Conservation (phyloP, 2,329 filamentous ascomycete genomes). For the Calonectria hongkongensis region DNA sequence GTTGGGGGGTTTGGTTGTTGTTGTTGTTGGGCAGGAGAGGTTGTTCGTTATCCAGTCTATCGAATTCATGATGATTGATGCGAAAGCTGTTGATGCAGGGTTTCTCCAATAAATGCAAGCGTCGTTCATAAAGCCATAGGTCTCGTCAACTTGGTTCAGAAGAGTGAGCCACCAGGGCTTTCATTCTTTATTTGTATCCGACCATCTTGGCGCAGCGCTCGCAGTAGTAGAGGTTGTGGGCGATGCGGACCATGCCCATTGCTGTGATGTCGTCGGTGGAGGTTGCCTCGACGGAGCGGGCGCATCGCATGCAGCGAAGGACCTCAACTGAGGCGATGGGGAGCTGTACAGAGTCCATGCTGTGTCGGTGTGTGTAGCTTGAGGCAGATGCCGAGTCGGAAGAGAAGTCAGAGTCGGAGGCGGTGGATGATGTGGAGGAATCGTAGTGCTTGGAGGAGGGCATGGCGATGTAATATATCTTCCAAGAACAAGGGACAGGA, state of each 20-base stretch:
- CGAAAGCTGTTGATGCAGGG: slow-evolving; percentile 34
- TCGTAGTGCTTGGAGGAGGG: slow-evolving; percentile 50
- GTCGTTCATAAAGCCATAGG: slow-evolving; percentile 27
- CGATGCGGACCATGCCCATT: slow-evolving; percentile 79
- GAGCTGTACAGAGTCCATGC: slow-evolving; percentile 69
- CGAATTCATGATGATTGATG: slow-evolving; percentile 35
- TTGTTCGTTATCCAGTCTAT: slow-evolving; percentile 40
- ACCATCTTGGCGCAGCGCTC: slow-evolving; percentile 78
- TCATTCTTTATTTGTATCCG: slow-evolving; percentile 74
- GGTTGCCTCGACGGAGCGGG: slow-evolving; percentile 76
- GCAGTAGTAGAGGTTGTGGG: slow-evolving; percentile 81
- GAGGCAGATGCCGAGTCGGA: slow-evolving; percentile 59
- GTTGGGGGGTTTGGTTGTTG: slow-evolving; percentile 39
- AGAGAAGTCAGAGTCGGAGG: slow-evolving; percentile 50
- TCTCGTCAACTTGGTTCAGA: slow-evolving; percentile 36
- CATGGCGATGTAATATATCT: slow-evolving; percentile 50
- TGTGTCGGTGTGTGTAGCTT: slow-evolving; percentile 63
- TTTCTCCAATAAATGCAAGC: slow-evolving; percentile 31
- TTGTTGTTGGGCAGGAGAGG: slow-evolving; percentile 34
- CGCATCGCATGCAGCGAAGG: slow-evolving; percentile 78
- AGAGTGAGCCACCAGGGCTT: slow-evolving; percentile 24
- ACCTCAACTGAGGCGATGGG: slow-evolving; percentile 74
- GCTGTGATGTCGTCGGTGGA: slow-evolving; percentile 75
- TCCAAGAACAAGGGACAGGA: slow-evolving; percentile 22
- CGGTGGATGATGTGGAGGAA: slow-evolving; percentile 50